Evolutionary conservation across 768 basidiomycete genomes (phyloP).

Genomic region (Mycena sanguinolenta): DNA sequence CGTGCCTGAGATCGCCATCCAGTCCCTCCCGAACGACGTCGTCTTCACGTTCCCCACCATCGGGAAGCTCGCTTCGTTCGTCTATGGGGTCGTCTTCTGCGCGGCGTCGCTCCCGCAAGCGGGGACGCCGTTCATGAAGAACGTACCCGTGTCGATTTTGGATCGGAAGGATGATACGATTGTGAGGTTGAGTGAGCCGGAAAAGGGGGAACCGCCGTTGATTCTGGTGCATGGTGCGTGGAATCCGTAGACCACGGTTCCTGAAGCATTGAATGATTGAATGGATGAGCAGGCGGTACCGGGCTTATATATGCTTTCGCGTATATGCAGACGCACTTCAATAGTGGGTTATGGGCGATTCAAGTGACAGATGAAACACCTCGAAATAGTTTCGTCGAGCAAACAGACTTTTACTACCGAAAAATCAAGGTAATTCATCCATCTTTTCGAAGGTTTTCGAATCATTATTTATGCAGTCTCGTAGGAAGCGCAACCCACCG

Average conservation of each 20-base stretch:
- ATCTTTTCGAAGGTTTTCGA: not conserved
- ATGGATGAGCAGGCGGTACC: not conserved
- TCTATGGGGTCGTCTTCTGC: not conserved
- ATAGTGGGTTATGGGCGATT: not conserved
- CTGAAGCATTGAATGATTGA: not conserved
- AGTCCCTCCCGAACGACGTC: not conserved
- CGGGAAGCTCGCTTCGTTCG: not conserved
- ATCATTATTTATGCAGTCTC: no score
- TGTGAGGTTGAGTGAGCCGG: constrained; percentile 5
- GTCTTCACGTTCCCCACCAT: constrained; percentile 18
- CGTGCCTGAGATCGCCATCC: not conserved
- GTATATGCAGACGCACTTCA: constrained; percentile 9
- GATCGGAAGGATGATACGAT: constrained; percentile 10
- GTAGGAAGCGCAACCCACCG: constrained; percentile 9
- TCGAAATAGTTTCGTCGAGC: constrained; percentile 5
- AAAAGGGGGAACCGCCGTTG: constrained; percentile 1
- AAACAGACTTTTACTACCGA: constrained; percentile 13
- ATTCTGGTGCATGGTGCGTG: constrained; percentile 12
- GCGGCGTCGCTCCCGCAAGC: not conserved
- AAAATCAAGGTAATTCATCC: constrained; percentile 10
- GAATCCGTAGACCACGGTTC: not conserved
- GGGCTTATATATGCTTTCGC: constrained; percentile 9
- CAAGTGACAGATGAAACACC: constrained; percentile 4
- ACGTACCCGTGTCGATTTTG: not conserved
- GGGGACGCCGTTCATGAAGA: not conserved